Percentiles rank a stretch among this genome's conserved stretches.
Evolutionary conservation across 345 rosid genomes (phyloP).

Genomic region (Populus pruinosa): DNA sequence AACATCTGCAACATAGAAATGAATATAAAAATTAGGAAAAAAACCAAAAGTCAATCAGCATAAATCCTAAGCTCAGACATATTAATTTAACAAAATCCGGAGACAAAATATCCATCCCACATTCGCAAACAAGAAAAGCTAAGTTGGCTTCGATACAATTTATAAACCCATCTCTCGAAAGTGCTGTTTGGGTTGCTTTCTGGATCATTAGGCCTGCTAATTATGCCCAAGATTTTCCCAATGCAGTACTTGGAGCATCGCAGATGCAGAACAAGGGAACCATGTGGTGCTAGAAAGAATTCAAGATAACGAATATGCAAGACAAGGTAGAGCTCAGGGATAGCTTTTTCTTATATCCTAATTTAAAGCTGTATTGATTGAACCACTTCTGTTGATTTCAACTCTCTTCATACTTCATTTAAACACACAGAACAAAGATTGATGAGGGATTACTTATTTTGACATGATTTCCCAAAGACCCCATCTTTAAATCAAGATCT

Average conservation of each 20-base stretch:
- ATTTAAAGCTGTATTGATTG: neutral
- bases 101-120: neutral
- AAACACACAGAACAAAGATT: neutral
- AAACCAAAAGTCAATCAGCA: neutral
- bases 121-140: neutral
- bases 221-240: neutral
- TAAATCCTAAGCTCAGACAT: neutral
- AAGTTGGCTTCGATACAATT: neutral
- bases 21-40: neutral
- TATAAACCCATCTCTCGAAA: neutral
- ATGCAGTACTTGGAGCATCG: neutral
- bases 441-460: too few relatives aligned
- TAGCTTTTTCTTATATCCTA: neutral
- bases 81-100: neutral
- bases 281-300: neutral
- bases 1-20: conserved; percentile 61
- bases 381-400: neutral
- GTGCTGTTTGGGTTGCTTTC: neutral
- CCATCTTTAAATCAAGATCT: neutral
- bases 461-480: neutral
- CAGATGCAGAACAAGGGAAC: neutral
- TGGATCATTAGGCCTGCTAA: neutral
- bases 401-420: neutral
- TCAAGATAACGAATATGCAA: neutral
- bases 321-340: neutral